Evolutionary conservation across 495 filamentous ascomycete species (phyloP), one percentile per base, ranked within the genome.

Genomic region (Annulohypoxylon nitens): DNA sequence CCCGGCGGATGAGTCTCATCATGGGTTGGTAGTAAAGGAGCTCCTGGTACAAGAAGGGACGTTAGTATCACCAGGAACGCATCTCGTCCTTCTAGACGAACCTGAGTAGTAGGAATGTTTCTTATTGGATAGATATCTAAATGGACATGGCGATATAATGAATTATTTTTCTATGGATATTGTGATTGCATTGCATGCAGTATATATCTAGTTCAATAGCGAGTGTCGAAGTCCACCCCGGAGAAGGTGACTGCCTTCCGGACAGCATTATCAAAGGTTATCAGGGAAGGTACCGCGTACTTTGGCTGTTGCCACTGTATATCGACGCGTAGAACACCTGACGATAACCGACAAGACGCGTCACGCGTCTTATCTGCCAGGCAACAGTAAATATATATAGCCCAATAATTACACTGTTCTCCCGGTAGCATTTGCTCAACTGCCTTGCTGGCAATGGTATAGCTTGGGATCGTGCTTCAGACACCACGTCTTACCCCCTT

Each of bases 41-140:
- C 36, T 73, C 2, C 23, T 73, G 12, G 64, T 67, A 2, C 58
- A 68, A 23, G 70, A 73, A 45, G 70, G 70, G 16, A 64, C 41
- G 4, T 37, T 73, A 4, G 70, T 73, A 0, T 73, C 70, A 9
- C 64, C 70, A 5, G 70, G 64, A 4, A 67, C 70, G 11, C n/a
- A 26, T 11, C 64, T 73, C 0, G 59, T 73, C 8, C 64, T 73
- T 16, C 64, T 84, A 16, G 79, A 85, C 20, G 67, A 66, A 1
- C 86, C 83, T 41, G 70, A 85, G n/a, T 75, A 81, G 30, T 7
- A 20, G 3, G 26, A n/a, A 8, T 55, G 3, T 51, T 51, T 26
- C 1, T 0, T 12, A 1, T 26, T 4, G 20, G 18, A 51, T 26
- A 51, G 7, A 3, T 50, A 3, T 50, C n/a, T 20, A 1, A 12